Evolutionary conservation across 2,329 filamentous ascomycete species (phyloP), one percentile per base, ranked within the genome.

Genomic region (Magnaporthales sp.): DNA sequence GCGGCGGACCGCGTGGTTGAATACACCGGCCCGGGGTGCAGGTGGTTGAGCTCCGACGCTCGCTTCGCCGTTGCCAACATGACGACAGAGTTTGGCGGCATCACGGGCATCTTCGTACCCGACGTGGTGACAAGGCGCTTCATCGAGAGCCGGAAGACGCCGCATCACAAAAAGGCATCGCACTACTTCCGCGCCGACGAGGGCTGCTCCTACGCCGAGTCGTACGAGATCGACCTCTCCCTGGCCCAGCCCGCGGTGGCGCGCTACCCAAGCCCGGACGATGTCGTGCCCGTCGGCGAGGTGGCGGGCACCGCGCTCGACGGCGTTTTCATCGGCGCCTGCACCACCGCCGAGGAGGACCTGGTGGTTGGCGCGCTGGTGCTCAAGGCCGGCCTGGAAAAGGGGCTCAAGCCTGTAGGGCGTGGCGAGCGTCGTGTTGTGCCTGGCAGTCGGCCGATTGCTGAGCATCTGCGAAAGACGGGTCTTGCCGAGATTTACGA

Each of bases 321-420:
- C 64, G 80, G 80, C 1, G 77, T 75, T 65, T 82, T 82, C 69
- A 81, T 82, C 26, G 80, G 80, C 1, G 80, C 80, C 1, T 82
- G 80, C 69, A 82, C 80, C 1, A 81, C 79, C 0, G 73, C 79
- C 0, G 78, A 80, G 65, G 80, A 81, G 69, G 79, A 82, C 66
- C 70, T 81, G 1, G 75, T 81, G 13, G 71, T 81, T 5, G 80
- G 73, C 0, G 79, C 76, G 0, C 71, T 81, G 4, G 77, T 81
- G 2, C 73, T 82, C 0, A 72, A 78, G 65, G 72, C 72, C 7
- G 80, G 78, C 0, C 67, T 81, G 9, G 70, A 74, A 26, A 70
- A 68, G 27, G 76, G 76, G 1, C 66, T 74, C 65, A 70, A 66
- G 38, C 75, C 76, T 1, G 67, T 74, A 3, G 63, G 63, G 4